Base-by-base conservation (phyloP, 345 rosid species). In the Noccaea caerulescens region DNA sequence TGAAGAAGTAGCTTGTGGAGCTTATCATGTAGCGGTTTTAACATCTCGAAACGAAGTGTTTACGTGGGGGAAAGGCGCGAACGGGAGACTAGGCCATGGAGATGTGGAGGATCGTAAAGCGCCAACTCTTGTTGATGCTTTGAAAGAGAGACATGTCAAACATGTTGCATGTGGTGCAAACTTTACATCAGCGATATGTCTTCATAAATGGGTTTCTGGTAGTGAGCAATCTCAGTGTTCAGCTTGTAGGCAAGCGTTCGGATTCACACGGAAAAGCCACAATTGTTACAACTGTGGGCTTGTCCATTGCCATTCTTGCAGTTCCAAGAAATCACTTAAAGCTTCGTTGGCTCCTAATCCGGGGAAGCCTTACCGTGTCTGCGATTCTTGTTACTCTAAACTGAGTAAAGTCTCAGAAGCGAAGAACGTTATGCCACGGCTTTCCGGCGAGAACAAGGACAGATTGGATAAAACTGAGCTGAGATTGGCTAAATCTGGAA, bases 31-130 rank as follows among this genome's bases (percentile, higher is more conserved):
- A 10, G 86, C 88, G 2, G 92, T 84, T 66, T 76, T 93, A 71
- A 91, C 95, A n/a, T 80, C 95, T 25, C 81, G 82, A 73, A 91
- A 89, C 52, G 96, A 91, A 77, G 91, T 91, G 25, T 93, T 85
- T 77, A 87, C 96, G 9, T 93, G 97, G 98, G 98, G 98, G 1
- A 93, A 87, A 72, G 97, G 98, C 72, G 97, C 98, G 41, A 93
- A 91, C 78, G 97, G 98, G 73, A 89, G 96, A 79, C 64, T 93
- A 82, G 98, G 98, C 54, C 97, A 89, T 63, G 97, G 96, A 77
- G 97, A 93, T 69, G 30, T 84, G 10, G 97, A 93, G 78, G 98
- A 93, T 76, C 85, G 95, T 41, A 91, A 89, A 71, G 42, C 80
- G 25, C 94, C 98, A 6, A 81, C 93, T 70, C 66, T 86, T 14